Base-by-base conservation (phyloP, 352 stramenopile genomes). In the Thraustochytrium striatum region DNA sequence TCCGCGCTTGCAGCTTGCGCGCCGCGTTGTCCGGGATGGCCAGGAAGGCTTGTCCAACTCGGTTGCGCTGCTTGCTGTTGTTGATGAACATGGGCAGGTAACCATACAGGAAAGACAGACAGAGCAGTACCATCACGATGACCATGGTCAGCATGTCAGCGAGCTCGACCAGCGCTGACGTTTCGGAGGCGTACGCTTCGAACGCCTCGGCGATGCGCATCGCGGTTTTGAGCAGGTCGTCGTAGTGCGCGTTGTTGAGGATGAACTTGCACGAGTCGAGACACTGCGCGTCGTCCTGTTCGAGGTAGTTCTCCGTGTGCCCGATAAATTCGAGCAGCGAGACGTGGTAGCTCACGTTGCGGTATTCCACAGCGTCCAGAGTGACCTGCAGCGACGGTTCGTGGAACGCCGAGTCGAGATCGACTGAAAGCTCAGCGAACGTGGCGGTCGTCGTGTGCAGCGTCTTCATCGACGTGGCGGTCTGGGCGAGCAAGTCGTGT, bases 51-150 rank as follows among this genome's bases (percentile, higher is more conserved):
- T 36, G 68, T 3, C 69, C 69, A 7, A 79, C 69, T 8, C 72
- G 50, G n/a, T 53, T 58, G 25, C 53, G 35, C 9, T 52, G 50
- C 7, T 30, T 21, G 28, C 72, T 52, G 35, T 79, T 79, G 38
- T 36, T 79, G 13, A 79, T 0, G 33, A 79, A 79, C 69, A 79
- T 79, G 28, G 69, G 69, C 21, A 79, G 35, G 50, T 79, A 79
- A 3, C 50, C 69, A 8, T 53, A 41, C 19, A 79, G 9, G 30
- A 79, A 79, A 1, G 57, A 62, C 3, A 41, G 11, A 2, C 72
- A 13, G 11, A 79, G 35, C 19, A 79, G 8, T 5, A 32, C 8
- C 3, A 3, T 52, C 25, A 53, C 50, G 19, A 3, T 35, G 21
- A 3, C 0, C 1, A 79, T 7, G 21, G 53, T 36, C 3, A 72